Evolutionary conservation across 2,329 filamentous ascomycete genomes (phyloP).

Genomic region (Aspergillus texensis): DNA sequence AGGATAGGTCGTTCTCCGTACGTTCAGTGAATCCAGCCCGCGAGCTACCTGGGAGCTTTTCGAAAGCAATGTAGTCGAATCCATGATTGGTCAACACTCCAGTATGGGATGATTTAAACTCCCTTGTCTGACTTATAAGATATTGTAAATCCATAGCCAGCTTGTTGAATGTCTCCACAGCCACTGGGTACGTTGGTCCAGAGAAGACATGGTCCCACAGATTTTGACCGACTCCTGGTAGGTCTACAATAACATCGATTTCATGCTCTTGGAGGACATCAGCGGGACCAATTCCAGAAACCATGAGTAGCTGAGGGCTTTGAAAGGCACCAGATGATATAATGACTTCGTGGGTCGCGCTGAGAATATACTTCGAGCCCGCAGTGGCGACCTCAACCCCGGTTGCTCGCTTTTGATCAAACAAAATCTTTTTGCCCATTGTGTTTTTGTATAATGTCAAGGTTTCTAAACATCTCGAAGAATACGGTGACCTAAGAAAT

Average conservation of each 20-base stretch:
- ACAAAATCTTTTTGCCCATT: slow-evolving; percentile 51
- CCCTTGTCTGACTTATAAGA: slow-evolving; percentile 17
- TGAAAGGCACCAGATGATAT: slow-evolving; percentile 58
- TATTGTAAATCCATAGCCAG: slow-evolving; percentile 19
- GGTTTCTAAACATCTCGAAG: slow-evolving; percentile 17
- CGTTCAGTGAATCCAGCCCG: slow-evolving; percentile 23
- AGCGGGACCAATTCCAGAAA: slow-evolving; percentile 53
- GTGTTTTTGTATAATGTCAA: slow-evolving; percentile 51
- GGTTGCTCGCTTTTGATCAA: slow-evolving; percentile 49
- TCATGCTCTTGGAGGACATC: slow-evolving; percentile 24
- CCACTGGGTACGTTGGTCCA: slow-evolving; percentile 32
- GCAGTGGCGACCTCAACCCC: slow-evolving; percentile 50
- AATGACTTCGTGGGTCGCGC: slow-evolving; percentile 53
- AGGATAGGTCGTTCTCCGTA: slow-evolving; percentile 25
- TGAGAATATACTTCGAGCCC: slow-evolving; percentile 48
- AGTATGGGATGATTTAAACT: slow-evolving; percentile 22
- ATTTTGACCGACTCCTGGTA: slow-evolving; percentile 42
- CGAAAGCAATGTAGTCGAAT: slow-evolving; percentile 34
- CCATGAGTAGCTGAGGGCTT: slow-evolving; percentile 57
- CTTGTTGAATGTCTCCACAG: slow-evolving; percentile 26
- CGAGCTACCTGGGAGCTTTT: slow-evolving; percentile 31
- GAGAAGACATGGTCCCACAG: slow-evolving; percentile 39
- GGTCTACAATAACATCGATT: slow-evolving; percentile 31
- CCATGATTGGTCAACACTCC: slow-evolving; percentile 33
- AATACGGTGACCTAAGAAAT: slow-evolving; percentile 34